Evolutionary conservation across 179 eudicot genomes (phyloP), one percentile per base, ranked within the genome.

Genomic region (Patellifolia procumbens): DNA sequence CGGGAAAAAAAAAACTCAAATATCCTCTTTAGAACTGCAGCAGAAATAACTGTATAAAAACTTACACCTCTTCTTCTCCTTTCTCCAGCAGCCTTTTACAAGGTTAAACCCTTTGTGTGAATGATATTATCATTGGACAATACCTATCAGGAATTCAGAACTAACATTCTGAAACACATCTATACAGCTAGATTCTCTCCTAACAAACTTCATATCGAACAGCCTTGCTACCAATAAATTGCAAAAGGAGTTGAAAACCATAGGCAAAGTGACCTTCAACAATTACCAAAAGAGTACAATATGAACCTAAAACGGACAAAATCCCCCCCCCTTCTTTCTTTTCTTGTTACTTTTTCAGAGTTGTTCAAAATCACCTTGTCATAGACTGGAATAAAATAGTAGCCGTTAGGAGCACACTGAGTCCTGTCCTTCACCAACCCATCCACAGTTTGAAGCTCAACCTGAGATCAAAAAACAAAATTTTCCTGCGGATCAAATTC

Each of bases 401-500:
- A 95, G 73, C 99, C 99, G 76, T 95, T 95, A 48, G 99, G 99
- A 79, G 99, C 99, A 87, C 99, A 95, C 52, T 93, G 99, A 43
- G 97, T 93, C 78, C 93, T 89, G 76, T 91, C 99, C 88, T 95
- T 95, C 82, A 95, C 94, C 87, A 93, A 81, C 69, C 98, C 99
- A 79, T 95, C 99, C 83, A 87, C 37, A 10, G 98, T 95, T 62
- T 89, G 92, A 73, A 95, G 97, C 86, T 95, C 99, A 75, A 95
- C 97, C 99, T 95, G 81, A 78, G 81, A 67, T 46, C 39, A 12
- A 48, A 29, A 63, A 48, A 61, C 62, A 31, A 70, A 2, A 55
- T 1, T 17, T 1, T 1, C 42, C 29, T 5, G 8, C 13, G 65
- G 48, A 24, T 73, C 49, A 65, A 8, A 49, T 7, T 9, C 39